Base-by-base conservation (phyloP, 192 early-diverging fungal species). In the Nowakowskiella sp. region DNA sequence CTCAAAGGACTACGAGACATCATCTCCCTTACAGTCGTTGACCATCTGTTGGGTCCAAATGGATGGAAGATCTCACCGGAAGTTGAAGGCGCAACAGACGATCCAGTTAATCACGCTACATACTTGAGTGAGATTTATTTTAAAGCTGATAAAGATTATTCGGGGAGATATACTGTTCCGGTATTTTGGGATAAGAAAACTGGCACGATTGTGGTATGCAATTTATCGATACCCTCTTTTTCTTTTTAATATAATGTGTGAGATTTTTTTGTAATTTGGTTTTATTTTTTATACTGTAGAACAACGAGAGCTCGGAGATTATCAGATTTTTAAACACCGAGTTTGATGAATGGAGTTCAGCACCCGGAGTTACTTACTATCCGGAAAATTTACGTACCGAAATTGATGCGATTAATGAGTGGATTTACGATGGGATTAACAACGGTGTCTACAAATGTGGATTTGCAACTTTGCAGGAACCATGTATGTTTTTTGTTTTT, bases 221-320 rank as follows among this genome's bases (percentile, higher is more conserved):
- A 19, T 1, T 30, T 25, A 32, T 19, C 27, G 4, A 1, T 10
- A 25, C 21, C 4, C 4, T 22, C 33, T 46, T 39, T 30, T 56
- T 30, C 28, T 53, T 53, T 26, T 3, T 19, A 8, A 4, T 28
- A 31, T 9, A 29, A 16, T n/a, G n/a, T n/a, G n/a, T n/a, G n/a
- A n/a, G 26, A 21, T 6, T 30, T 32, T 51, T 43, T 19, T 21
- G 9, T 26, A 13, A 23, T 27, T 25, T 28, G 1, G 2, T 42
- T 42, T 29, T 6, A 10, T 7, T 30, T 30, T 33, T 1, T 21
- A 4, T 42, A 80, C 85, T 90, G 13, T n/a, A n/a, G n/a, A 98
- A 91, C 83, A 98, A 98, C 69, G 95, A 98, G 71, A 83, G 79
- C 55, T 87, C 86, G 4, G 95, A 98, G 61, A 95, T 98, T 44